These are phyloP conservation scores for Crithidia sp. DNA, from an alignment of 208 protist species.

Conservation along the genomic window DNA sequence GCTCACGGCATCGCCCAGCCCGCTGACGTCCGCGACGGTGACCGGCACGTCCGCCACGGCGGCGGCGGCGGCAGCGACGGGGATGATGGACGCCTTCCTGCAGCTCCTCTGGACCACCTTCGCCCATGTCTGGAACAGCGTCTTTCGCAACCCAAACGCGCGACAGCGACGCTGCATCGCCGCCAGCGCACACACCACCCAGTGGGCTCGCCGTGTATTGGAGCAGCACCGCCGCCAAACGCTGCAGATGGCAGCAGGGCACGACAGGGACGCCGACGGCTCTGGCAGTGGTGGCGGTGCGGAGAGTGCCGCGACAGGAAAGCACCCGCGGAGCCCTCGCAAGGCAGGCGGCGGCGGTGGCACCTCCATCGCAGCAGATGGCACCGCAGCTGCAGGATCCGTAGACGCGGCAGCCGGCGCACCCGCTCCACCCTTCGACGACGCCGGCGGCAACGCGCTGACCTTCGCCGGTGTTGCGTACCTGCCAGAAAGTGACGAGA, in stretches of 20 bases:
- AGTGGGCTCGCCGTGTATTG: conserved; percentile 40
- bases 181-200: conserved; percentile 20
- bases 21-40: not conserved
- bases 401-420: not conserved
- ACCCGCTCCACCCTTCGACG: not conserved
- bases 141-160: conserved; percentile 53
- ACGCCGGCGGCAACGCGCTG: not conserved
- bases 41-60: not conserved
- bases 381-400: not conserved
- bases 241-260: conserved; percentile 2
- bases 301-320: not conserved
- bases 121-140: conserved; percentile 62
- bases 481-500: conserved; percentile 12
- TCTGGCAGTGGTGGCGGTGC: not conserved
- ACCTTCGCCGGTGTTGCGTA: conserved; percentile 52
- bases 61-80: not conserved
- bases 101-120: conserved; percentile 63
- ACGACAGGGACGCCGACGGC: conserved; percentile 4
- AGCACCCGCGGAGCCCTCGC: conserved; percentile 1
- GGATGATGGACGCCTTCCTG: conserved; percentile 24
- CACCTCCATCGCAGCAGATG: not conserved
- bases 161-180: conserved; percentile 54
- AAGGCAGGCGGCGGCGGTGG: conserved; percentile 9
- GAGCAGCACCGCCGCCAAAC: conserved; percentile 19
- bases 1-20: conserved; percentile 8